Base-by-base conservation (phyloP, 768 basidiomycete genomes). In the Leccinum disarticulatum region DNA sequence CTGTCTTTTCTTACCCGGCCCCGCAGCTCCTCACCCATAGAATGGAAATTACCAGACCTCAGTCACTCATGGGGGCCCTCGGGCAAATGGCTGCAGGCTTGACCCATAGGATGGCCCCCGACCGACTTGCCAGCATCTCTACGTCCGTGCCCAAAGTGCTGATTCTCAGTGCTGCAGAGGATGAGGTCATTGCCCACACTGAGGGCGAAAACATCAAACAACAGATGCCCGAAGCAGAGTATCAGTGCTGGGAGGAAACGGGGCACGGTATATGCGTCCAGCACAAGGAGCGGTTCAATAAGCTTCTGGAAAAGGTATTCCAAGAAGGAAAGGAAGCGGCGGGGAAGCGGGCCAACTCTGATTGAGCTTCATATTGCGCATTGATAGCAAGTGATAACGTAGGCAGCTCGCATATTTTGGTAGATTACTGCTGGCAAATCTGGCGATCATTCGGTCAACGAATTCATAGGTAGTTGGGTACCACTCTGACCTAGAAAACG, bases 81-180 rank as follows among this genome's bases (percentile, higher is more conserved):
- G 90, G 87, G 11, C 93, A 94, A 70, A 85, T 89, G 83, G 77
- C 76, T 14, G 89, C 91, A 1, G 85, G 67, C 0, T 62, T 89
- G 1, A 87, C 86, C 0, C 90, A 93, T 67, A 67, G 79, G 55
- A 84, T 91, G 63, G 66, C 75, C 5, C 71, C 80, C 0, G 76
- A 77, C 0, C 78, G 81, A 5, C 77, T 88, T 19, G 71, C 73
- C 13, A 68, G 60, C 36, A 81, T 90, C 49, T 82, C 84, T 0
- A 68, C 71, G 0, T 74, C 77, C 4, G 81, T 92, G 22, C 86
- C 89, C 11, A 90, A 90, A 67, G 79, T 91, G 8, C 65, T 79
- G 31, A 85, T 83, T 36, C 66, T 91, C n/a, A 88, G 87, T 0
- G 91, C 88, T 3, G 84, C 88, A 59, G 71, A 83, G 2, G 91